Conservation (phyloP, 23 red algal genomes). For the Gracilaria caudata region DNA sequence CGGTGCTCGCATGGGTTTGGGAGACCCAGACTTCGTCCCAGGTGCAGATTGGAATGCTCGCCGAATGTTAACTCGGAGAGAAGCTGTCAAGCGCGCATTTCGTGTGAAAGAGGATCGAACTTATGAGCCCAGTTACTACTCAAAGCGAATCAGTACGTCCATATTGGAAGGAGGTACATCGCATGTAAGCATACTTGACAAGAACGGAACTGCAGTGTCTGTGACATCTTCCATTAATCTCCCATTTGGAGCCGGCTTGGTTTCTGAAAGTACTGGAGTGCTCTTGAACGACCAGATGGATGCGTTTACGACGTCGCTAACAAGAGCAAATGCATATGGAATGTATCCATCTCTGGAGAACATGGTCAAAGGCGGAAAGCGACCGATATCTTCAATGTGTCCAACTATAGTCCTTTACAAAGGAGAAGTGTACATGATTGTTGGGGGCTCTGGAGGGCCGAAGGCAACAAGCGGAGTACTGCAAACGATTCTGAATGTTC, state of each 20-base stretch:
- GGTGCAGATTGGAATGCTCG: constrained; percentile 37
- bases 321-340: constrained; percentile 71
- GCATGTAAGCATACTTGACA: constrained; percentile 88
- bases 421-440: constrained; percentile 62
- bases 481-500: constrained; percentile 82
- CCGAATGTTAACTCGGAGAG: constrained; percentile 69
- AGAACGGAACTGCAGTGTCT: constrained; percentile 80
- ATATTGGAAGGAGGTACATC: constrained; percentile 82
- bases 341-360: constrained; percentile 72
- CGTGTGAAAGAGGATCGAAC: constrained; percentile 27
- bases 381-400: constrained; percentile 93
- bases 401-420: constrained; percentile 85
- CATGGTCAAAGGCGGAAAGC: constrained; percentile 71
- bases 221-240: constrained; percentile 89
- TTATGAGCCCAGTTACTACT: constrained; percentile 46
- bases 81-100: constrained; percentile 50
- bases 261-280: constrained; percentile 72
- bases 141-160: constrained; percentile 29
- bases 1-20: constrained; percentile 76
- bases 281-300: constrained; percentile 94
- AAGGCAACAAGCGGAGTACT: constrained; percentile 72
- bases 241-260: constrained; percentile 84
- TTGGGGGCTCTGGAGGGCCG: constrained; percentile 89
- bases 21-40: constrained; percentile 92
- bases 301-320: constrained; percentile 73